Conservation (phyloP, 768 basidiomycete genomes). For the Mycena floridula region DNA sequence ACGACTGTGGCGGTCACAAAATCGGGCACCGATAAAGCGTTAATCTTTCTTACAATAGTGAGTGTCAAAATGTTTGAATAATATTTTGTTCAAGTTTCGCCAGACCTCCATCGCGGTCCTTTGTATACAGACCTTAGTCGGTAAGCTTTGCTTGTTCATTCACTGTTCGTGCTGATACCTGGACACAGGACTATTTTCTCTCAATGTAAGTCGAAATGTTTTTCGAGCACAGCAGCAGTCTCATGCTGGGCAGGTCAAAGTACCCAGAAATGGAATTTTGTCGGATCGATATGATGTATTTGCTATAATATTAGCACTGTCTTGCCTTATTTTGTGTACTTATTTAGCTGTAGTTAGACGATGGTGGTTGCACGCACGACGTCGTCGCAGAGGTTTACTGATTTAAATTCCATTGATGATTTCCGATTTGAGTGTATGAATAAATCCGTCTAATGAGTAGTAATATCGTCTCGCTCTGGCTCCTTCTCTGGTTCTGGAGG, state of each 20-base stretch:
- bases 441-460: too few relatives aligned
- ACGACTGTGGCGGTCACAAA: conserved; percentile 54
- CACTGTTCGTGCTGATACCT: not conserved
- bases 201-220: too few relatives aligned
- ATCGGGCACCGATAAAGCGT: conserved; percentile 55
- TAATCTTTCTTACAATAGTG: conserved; percentile 63
- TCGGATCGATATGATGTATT: conserved; percentile 48
- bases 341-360: conserved; percentile 45
- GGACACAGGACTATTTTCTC: conserved; percentile 28
- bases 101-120: conserved; percentile 66
- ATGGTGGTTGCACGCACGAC: conserved; percentile 60
- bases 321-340: conserved; percentile 34
- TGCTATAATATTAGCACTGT: conserved; percentile 42
- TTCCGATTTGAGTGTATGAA: too few relatives aligned
- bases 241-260: too few relatives aligned
- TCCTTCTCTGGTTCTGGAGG: not conserved
- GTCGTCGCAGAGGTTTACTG: conserved; percentile 21
- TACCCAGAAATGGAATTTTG: too few relatives aligned
- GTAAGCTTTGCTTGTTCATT: conserved; percentile 27
- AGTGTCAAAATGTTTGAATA: too few relatives aligned
- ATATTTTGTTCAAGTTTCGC: too few relatives aligned
- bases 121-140: conserved; percentile 54
- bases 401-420: not conserved
- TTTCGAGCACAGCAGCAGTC: too few relatives aligned
- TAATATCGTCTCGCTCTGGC: too few relatives aligned